Conservation (phyloP, 805 yeast genomes). For the Blastobotrys chiropterorum region DNA sequence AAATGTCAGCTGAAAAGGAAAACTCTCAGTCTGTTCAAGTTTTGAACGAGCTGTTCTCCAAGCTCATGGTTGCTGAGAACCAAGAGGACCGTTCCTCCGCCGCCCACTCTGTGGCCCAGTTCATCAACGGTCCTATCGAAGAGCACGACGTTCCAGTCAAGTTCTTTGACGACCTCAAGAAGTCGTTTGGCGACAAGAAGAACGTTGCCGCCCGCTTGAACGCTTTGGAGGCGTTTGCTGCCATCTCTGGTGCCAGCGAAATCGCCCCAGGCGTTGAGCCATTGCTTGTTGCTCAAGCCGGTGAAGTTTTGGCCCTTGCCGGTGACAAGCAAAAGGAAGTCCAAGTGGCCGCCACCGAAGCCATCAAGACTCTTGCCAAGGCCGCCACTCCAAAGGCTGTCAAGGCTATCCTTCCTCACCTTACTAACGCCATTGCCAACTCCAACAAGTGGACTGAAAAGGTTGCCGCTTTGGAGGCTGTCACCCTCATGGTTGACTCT, state of each 20-base stretch:
- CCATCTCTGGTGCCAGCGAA: conserved; percentile 70
- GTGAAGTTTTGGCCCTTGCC: conserved; percentile 64
- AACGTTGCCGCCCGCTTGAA: conserved; percentile 54
- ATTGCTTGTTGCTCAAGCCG: conserved; percentile 72
- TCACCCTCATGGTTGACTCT: conserved; percentile 82
- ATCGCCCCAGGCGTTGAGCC: conserved; percentile 95
- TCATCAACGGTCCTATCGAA: conserved; percentile 93
- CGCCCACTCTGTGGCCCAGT: conserved; percentile 83
- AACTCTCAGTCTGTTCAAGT: conserved; percentile 44
- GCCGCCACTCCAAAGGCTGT: conserved; percentile 90
- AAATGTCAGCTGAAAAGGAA: conserved; percentile 21
- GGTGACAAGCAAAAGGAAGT: conserved; percentile 86
- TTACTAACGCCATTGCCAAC: conserved; percentile 58
- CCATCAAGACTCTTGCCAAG: conserved; percentile 70
- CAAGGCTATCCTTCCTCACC: conserved; percentile 80
- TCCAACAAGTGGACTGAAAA: conserved; percentile 96
- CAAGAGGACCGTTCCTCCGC: conserved; percentile 77
- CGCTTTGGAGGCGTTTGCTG: conserved; percentile 76
- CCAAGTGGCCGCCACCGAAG: conserved; percentile 65
- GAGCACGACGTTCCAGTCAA: conserved; percentile 96
- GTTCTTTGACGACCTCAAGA: conserved; percentile 73
- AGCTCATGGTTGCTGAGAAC: conserved; percentile 84
- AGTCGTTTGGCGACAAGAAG: conserved; percentile 78
- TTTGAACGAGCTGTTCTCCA: conserved; percentile 87
- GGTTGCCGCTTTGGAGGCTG: conserved; percentile 79